phyloP scores from a whole-genome alignment of 2,329 filamentous ascomycete species.

The Rhexocercosporidium sp. region DNA sequence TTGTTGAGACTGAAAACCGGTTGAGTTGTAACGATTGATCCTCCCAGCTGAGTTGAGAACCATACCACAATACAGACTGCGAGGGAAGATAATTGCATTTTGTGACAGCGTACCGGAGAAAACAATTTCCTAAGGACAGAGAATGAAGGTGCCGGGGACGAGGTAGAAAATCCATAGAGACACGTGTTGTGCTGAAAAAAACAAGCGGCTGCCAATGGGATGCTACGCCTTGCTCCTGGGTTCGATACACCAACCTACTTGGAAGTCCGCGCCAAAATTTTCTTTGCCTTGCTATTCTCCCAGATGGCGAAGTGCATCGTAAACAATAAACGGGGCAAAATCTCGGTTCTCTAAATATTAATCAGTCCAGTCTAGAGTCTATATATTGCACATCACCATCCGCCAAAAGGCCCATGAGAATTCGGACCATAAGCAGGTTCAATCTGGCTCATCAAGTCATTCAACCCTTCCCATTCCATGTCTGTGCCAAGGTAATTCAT shows the following conservation, averaged over 20 bases:
- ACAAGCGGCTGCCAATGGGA: neutral
- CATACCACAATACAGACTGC: too few species aligned
- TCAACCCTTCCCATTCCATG: conserved; percentile 20
- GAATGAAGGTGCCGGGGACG: neutral
- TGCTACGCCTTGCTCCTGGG: neutral
- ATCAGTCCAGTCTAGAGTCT: neutral
- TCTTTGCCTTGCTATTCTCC: too few species aligned
- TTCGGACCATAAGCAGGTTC: conserved; percentile 11
- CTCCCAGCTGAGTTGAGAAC: too few species aligned
- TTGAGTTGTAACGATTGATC: neutral
- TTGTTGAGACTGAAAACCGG: neutral
- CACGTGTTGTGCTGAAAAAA: neutral
- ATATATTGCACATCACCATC: neutral
- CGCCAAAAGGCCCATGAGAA: conserved; percentile 3
- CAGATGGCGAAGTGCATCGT: too few species aligned
- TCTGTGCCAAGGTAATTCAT: conserved; percentile 10
- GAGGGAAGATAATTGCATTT: too few species aligned
- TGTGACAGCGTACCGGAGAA: too few species aligned
- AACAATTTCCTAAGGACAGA: too few species aligned
- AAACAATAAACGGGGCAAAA: too few species aligned
- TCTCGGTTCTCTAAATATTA: too few species aligned
- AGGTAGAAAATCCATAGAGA: neutral
- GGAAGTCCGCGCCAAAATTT: neutral
- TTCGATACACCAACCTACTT: too few species aligned
- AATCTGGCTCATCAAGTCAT: conserved; percentile 15